phyloP scores from a whole-genome alignment of 257 asterid genomes.

The Gardenia jasminoides region DNA sequence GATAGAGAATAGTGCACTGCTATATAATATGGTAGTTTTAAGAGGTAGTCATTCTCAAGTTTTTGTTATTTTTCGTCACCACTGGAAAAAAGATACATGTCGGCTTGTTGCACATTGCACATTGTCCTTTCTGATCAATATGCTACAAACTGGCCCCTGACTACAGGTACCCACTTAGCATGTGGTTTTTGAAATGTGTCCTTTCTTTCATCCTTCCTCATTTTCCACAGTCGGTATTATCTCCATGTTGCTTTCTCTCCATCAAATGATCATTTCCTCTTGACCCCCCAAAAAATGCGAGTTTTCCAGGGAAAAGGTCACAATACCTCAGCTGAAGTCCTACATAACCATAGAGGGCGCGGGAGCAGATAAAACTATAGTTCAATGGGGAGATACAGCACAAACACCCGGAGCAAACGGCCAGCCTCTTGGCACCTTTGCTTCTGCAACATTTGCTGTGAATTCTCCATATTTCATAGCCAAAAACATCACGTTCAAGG shows the following conservation, averaged over 20 bases:
- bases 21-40: neutral
- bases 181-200: conserved; percentile 9
- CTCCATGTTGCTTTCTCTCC: neutral
- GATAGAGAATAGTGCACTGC: neutral
- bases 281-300: neutral
- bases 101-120: conserved; percentile 2
- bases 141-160: neutral
- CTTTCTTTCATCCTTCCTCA: neutral
- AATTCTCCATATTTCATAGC: conserved; percentile 82
- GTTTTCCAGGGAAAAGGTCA: conserved; percentile 71
- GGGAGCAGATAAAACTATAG: conserved; percentile 74
- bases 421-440: conserved; percentile 75
- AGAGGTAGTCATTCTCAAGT: neutral
- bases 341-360: conserved; percentile 74
- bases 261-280: neutral
- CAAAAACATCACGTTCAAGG: conserved; percentile 83
- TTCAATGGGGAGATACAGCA: conserved; percentile 90
- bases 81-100: conserved; percentile 3
- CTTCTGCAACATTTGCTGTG: conserved; percentile 90
- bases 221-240: neutral
- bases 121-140: conserved; percentile 2
- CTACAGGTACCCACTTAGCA: neutral
- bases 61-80: conserved; percentile 13
- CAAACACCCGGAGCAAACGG: conserved; percentile 70
- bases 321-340: conserved; percentile 57